Evolutionary conservation across 768 basidiomycete genomes (phyloP).

Genomic region (Agaricus blazei): DNA sequence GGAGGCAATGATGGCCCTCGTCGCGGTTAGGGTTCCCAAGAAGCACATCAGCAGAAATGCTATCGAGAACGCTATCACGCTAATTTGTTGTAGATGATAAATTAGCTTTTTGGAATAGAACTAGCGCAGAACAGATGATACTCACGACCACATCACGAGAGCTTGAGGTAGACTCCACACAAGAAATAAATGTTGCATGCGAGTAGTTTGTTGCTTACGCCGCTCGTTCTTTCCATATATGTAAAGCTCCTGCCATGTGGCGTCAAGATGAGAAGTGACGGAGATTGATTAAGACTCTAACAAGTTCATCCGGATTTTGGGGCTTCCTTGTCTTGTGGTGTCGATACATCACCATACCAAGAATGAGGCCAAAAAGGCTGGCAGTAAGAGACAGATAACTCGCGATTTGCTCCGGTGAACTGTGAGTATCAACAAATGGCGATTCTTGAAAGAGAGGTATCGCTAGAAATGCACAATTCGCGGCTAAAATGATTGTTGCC

Average conservation of each 20-base stretch:
- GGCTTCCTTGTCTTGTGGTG: not conserved
- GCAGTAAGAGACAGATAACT: slow-evolving; percentile 5
- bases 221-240: not conserved
- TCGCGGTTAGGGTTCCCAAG: not conserved
- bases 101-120: not conserved
- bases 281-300: not conserved
- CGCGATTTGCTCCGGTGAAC: slow-evolving; percentile 1
- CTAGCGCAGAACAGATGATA: not conserved
- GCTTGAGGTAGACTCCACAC: slow-evolving; percentile 7
- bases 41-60: slow-evolving; percentile 9
- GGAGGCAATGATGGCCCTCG: not conserved
- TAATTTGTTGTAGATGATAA: not conserved
- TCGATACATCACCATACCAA: slow-evolving; percentile 3
- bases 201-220: not conserved
- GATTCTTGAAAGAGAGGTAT: slow-evolving; percentile 2
- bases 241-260: not conserved
- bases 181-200: slow-evolving; percentile 1
- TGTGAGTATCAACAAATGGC: not conserved
- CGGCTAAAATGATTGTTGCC: slow-evolving; percentile 7
- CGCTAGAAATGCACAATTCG: slow-evolving; percentile 5
- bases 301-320: not conserved
- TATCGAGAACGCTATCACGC: slow-evolving; percentile 1
- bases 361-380: slow-evolving; percentile 4
- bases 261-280: not conserved
- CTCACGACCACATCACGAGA: slow-evolving; percentile 8